Evolutionary conservation across 257 asterid genomes (phyloP).

Genomic region (Solanum bukasovii): DNA sequence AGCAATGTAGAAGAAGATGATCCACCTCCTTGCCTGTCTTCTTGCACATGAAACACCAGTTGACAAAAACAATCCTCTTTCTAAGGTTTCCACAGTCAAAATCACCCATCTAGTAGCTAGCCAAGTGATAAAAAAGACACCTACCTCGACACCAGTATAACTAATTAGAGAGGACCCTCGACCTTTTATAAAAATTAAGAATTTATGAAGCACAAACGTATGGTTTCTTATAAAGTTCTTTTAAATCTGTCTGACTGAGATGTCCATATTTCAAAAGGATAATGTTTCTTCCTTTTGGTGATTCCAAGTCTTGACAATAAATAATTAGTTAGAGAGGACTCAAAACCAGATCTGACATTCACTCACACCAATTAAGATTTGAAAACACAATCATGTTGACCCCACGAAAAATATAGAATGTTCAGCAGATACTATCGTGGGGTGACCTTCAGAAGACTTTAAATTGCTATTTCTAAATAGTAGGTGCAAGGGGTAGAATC

Average conservation of each 20-base stretch:
- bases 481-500: too few species aligned
- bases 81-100: background rate
- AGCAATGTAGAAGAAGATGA: background rate
- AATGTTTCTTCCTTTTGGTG: background rate
- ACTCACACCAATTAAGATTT: too few species aligned
- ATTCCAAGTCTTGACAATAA: background rate
- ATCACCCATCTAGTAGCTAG: background rate
- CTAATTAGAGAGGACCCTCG: background rate
- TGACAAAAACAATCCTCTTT: background rate
- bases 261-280: background rate
- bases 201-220: background rate
- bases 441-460: too few species aligned
- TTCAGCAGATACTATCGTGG: too few species aligned
- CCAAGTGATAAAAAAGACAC: background rate
- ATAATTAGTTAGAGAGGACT: too few species aligned
- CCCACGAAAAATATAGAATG: too few species aligned
- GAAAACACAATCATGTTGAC: too few species aligned
- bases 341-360: too few species aligned
- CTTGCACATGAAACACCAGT: background rate
- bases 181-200: background rate
- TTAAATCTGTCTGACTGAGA: background rate
- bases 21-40: background rate
- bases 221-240: background rate
- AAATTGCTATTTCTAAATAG: too few species aligned
- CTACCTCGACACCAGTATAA: background rate